phyloP scores from a whole-genome alignment of 129 eudicot species.

The Mikania micrantha region DNA sequence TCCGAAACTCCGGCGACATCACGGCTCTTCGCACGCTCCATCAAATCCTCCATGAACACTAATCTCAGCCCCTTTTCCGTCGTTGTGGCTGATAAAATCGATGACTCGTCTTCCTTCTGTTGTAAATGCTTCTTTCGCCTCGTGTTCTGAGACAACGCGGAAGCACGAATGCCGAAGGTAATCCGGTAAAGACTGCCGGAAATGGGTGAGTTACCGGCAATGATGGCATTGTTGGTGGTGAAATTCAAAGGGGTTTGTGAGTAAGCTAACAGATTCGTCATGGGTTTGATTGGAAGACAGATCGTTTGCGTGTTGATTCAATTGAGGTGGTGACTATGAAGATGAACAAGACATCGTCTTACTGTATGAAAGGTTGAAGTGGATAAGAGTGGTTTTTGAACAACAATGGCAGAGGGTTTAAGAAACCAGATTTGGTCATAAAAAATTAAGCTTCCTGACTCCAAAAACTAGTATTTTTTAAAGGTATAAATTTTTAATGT shows the following conservation, averaged over 20 bases:
- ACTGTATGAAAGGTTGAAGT: slow-evolving; percentile 14
- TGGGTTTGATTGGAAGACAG: neutral
- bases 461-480: too few relatives aligned
- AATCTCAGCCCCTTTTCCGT: slow-evolving; percentile 66
- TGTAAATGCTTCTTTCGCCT: slow-evolving; percentile 27
- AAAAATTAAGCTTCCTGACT: too few relatives aligned
- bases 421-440: slow-evolving; percentile 16
- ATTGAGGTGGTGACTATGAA: slow-evolving; percentile 9
- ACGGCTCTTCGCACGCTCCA: slow-evolving; percentile 61
- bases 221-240: neutral
- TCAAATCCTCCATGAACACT: slow-evolving; percentile 87
- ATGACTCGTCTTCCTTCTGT: slow-evolving; percentile 37
- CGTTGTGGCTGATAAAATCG: slow-evolving; percentile 17
- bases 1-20: slow-evolving; percentile 65
- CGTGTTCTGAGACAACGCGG: slow-evolving; percentile 32
- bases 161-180: slow-evolving; percentile 25
- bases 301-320: neutral
- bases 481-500: too few relatives aligned
- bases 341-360: slow-evolving; percentile 8
- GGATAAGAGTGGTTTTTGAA: slow-evolving; percentile 22
- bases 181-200: slow-evolving; percentile 8
- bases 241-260: slow-evolving; percentile 24
- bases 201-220: neutral
- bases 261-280: slow-evolving; percentile 32
- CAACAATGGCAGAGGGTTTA: slow-evolving; percentile 23